Conservation (phyloP, 169 alveolate genomes). For the Cryptosporidium bovis region DNA sequence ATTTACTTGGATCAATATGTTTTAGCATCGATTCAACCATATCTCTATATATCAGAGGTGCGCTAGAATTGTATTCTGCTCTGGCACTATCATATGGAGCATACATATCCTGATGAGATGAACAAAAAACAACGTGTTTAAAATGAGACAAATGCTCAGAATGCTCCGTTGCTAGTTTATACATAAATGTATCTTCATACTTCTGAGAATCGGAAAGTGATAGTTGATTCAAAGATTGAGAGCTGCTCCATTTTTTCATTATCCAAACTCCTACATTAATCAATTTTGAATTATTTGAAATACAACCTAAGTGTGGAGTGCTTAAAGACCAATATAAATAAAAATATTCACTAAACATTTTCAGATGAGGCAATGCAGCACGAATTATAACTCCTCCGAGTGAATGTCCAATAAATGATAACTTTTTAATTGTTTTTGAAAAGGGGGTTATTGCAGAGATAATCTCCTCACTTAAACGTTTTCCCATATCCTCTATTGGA, state of each 20-base stretch:
- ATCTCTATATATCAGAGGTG: conserved; percentile 79
- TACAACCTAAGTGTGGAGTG: conserved; percentile 93
- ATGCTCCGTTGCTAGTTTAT: conserved; percentile 83
- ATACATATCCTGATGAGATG: conserved; percentile 90
- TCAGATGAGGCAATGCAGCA: conserved; percentile 91
- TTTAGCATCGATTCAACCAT: conserved; percentile 86
- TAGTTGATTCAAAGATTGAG: conserved; percentile 86
- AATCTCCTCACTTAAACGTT: conserved; percentile 85
- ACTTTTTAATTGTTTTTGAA: conserved; percentile 77
- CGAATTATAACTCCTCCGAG: conserved; percentile 93
- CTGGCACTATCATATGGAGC: conserved; percentile 92
- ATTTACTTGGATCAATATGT: conserved; percentile 78
- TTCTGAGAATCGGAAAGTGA: conserved; percentile 84
- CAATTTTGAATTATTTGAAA: conserved; percentile 85
- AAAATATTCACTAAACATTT: conserved; percentile 83
- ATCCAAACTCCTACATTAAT: conserved; percentile 93
- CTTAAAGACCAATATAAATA: conserved; percentile 86
- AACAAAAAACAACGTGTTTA: conserved; percentile 82
- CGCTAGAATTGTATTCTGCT: conserved; percentile 83
- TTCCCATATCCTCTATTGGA: conserved; percentile 88
- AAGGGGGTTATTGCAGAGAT: conserved; percentile 67
- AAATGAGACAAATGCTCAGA: conserved; percentile 80
- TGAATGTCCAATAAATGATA: conserved; percentile 92
- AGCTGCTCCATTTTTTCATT: conserved; percentile 88
- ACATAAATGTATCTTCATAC: conserved; percentile 86